Base-by-base conservation (phyloP, 2,329 filamentous ascomycete genomes). In the Neoscytalidium dimidiatum region DNA sequence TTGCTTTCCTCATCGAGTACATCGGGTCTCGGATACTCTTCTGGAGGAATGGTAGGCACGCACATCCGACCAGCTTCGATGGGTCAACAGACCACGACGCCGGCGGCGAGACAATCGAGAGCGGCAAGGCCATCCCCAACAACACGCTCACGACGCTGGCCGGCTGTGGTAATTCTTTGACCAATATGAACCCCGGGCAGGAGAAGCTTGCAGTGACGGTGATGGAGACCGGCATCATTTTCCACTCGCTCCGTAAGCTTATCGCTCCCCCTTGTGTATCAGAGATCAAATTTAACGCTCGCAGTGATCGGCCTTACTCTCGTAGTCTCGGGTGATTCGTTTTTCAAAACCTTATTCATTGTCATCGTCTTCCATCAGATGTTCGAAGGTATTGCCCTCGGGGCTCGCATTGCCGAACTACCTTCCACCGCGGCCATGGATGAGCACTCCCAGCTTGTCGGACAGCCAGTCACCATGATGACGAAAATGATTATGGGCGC, bases 331-430 rank as follows among this genome's bases (percentile, higher is more conserved):
- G 80, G 80, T 2, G 82, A 85, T 70, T 80, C 78, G 3, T 82
- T 79, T 70, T 85, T 85, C 73, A 77, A 79, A 44, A 84, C 82
- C 0, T 77, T 85, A 2, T 80, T 85, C 68, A 75, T 82, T 49
- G 90, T 92, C 62, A 91, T 93, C 65, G 78, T 92, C 64, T 92
- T 92, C 79, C 90, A 92, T 72, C 90, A 92, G 71, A 87, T 91
- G 80, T 92, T 94, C 70, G 90, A 92, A 73, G 90, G 91, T 3
- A 82, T 93, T 51, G 90, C 90, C 0, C 86, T 93, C 0, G 90
- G 90, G 19, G 86, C 87, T 8, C 86, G 88, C 14, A 92, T 92
- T 67, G 88, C 89, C 8, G 82, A 84, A 0, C 80, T 92, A 1
- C 83, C 73, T 13, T 62, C 58, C 13, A 4, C 58, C 3, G 4